Evolutionary conservation across 371 early-diverging fungal genomes (phyloP), one percentile per base, ranked within the genome.

Genomic region (Rhizopus delemar): DNA sequence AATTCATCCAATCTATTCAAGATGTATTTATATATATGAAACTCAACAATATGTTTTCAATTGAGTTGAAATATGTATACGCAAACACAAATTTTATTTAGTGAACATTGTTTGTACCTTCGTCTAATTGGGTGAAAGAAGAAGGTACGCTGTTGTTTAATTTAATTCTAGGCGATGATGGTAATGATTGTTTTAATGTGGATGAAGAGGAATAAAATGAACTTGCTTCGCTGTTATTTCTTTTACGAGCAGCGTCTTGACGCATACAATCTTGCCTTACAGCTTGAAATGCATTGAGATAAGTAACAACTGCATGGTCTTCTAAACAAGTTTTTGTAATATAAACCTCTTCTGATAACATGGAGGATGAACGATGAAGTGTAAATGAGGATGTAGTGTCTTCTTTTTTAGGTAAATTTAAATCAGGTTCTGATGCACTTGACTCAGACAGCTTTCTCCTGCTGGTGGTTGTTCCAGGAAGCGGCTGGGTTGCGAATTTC

Each of bases 301-400:
- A 80, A 31, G 75, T 80, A 5, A 80, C 75, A 13, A 80, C 67
- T 77, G 71, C 71, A 64, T 80, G 80, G 38, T 80, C 80, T 50
- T 80, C 77, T 1, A 80, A 56, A 45, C 77, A 80, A 0, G 80
- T 75, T 50, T 75, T 73, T 31, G 80, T 71, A 7, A 80, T 71
- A 16, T 71, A 39, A 11, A 73, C 58, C 51, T 80, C 80, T 56
- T 80, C 75, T 3, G 77, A 73, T 4, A 80, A 12, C 41, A 65
- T 51, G 4, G 74, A 56, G 0, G 76, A 69, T 31, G 70, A 68
- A 36, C 62, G 62, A 53, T 80, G 80, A 9, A 80, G 53, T 4
- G 75, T 71, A 48, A 76, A 76, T 7, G 56, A 41, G 73, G 41
- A 33, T 59, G 53, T 15, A 50, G 22, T 31, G 61, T 43, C 46